Base-by-base conservation (phyloP, 306 rosid species). In the Glycine tomentella region DNA sequence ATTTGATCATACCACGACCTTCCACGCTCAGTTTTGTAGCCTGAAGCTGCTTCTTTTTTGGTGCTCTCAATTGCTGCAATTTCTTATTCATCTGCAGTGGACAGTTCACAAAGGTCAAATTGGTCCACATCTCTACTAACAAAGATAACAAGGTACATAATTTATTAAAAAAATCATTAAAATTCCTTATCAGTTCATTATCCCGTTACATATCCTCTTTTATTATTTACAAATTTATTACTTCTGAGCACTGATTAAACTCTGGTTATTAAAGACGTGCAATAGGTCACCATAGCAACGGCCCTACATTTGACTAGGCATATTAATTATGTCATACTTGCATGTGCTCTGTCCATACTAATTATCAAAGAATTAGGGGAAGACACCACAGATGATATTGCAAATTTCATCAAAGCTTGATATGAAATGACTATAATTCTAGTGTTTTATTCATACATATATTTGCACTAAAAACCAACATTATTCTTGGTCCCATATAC, bases 1-100 rank as follows among this genome's bases (percentile, higher is more conserved):
- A 96, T 71, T 96, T 96, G 73, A 89, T 17, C 99, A 96, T 96
- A 1, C 97, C 98, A 46, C 99, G 99, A 70, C 98, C 99, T 86
- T 96, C 99, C 40, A 93, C 98, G 6, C 99, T 96, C 53, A 96
- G 85, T 69, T 90, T 96, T 70, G 97, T 96, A 72, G 99, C 99
- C 84, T 96, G 98, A 72, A 96, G 98, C 84, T 90, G 97, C 89
- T 72, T 96, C 90, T 93, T 96, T 79, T 93, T 93, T 0, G 99
- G 99, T 20, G 97, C 98, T 84, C 94, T 93, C 83, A 96, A 86
- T 81, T 96, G 97, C 89, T 96, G 99, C 83, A 96, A 88, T 87
- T 96, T 96, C 88, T 86, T 93, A 77, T 93, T 96, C 99, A 96
- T 96, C 98, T 96, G 91, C 82, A 81, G 72, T 64, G 20, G 50